Evolutionary conservation across 768 basidiomycete genomes (phyloP).

Genomic region (Russula vinacea): DNA sequence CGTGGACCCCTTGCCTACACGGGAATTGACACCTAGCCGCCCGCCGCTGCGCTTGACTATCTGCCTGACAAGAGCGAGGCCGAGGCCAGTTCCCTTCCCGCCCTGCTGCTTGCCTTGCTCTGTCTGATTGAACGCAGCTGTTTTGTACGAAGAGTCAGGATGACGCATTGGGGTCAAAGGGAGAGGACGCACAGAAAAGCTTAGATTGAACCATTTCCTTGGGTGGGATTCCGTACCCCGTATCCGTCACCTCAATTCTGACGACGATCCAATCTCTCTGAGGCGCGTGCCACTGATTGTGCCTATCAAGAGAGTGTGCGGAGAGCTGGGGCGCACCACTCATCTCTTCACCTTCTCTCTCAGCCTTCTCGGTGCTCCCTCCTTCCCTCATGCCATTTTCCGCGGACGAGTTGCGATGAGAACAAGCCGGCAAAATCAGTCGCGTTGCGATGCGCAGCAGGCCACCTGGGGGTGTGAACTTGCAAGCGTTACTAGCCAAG

Average conservation of each 20-base stretch:
- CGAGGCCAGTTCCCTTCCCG: slow-evolving; percentile 55
- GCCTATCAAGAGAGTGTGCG: slow-evolving; percentile 42
- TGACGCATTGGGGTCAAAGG: too few relatives aligned
- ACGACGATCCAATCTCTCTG: slow-evolving; percentile 66
- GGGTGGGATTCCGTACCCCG: slow-evolving; percentile 59
- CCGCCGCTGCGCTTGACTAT: slow-evolving; percentile 52
- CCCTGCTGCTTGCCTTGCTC: slow-evolving; percentile 69
- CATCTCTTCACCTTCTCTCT: neutral
- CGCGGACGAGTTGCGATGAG: slow-evolving; percentile 5
- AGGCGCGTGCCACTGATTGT: slow-evolving; percentile 47
- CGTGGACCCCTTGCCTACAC: slow-evolving; percentile 67
- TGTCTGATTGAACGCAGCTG: slow-evolving; percentile 76
- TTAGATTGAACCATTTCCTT: slow-evolving; percentile 70
- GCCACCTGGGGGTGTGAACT: slow-evolving; percentile 72
- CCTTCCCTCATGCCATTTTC: slow-evolving; percentile 3
- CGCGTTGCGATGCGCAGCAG: slow-evolving; percentile 64
- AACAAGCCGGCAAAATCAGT: slow-evolving; percentile 43
- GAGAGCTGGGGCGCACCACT: slow-evolving; percentile 32
- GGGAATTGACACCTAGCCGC: slow-evolving; percentile 41
- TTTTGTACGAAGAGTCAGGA: neutral
- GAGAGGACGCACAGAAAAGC: slow-evolving; percentile 55
- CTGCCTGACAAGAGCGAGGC: slow-evolving; percentile 51
- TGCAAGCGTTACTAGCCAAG: slow-evolving; percentile 80
- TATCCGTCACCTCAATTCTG: slow-evolving; percentile 81
- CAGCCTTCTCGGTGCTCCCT: neutral